Evolutionary conservation across 2,329 filamentous ascomycete species (phyloP).

Genomic region (Aspergillus sp.): DNA sequence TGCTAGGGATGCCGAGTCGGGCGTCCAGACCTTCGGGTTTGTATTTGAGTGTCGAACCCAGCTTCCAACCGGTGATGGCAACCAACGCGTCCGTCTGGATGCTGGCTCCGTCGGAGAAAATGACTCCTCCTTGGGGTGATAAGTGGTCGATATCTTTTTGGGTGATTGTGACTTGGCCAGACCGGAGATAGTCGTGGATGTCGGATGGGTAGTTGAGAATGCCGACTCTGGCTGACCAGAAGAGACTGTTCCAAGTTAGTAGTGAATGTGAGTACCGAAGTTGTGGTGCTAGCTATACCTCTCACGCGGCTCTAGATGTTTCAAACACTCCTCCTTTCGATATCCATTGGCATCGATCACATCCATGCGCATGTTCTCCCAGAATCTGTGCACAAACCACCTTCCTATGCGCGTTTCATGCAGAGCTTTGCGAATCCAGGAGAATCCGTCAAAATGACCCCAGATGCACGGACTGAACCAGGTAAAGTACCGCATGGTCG

Average conservation of each 20-base stretch:
- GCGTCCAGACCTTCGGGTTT: neutral
- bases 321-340: neutral
- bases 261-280: neutral
- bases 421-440: neutral
- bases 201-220: slow-evolving; percentile 9
- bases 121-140: slow-evolving; percentile 1
- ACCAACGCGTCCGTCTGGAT: slow-evolving; percentile 7
- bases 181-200: slow-evolving; percentile 7
- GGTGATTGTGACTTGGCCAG: slow-evolving; percentile 5
- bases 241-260: neutral
- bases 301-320: neutral
- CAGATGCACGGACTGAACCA: neutral
- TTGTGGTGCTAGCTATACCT: too few species aligned
- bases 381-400: slow-evolving; percentile 1
- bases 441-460: neutral
- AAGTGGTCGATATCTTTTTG: slow-evolving; percentile 6
- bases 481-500: neutral
- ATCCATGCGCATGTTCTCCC: neutral
- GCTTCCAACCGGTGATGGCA: slow-evolving; percentile 6
- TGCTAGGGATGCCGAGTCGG: neutral
- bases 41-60: neutral
- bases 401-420: slow-evolving; percentile 1
- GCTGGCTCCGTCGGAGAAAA: neutral
- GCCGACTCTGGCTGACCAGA: slow-evolving; percentile 8
- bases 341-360: slow-evolving; percentile 1